phyloP scores from a whole-genome alignment of 108 stramenopile species.

The Stephanodiscus minutulus region DNA sequence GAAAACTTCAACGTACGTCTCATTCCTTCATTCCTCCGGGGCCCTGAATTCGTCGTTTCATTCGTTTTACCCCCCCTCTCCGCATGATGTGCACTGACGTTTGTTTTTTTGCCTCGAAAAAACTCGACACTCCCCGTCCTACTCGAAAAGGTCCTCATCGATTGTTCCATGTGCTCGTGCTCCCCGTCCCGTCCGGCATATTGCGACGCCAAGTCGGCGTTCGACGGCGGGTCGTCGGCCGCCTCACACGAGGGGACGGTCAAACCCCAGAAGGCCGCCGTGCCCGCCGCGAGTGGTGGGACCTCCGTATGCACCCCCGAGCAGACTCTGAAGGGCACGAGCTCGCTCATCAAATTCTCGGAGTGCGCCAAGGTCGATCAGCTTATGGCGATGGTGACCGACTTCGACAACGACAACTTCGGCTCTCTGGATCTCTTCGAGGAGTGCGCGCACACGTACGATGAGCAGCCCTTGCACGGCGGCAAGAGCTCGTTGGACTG shows the following conservation, averaged over 20 bases:
- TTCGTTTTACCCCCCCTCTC: not conserved
- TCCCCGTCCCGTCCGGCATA: slow-evolving; percentile 57
- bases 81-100: not conserved
- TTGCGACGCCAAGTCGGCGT: slow-evolving; percentile 58
- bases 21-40: slow-evolving; percentile 1
- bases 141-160: slow-evolving; percentile 65
- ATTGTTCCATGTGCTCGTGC: slow-evolving; percentile 84
- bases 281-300: slow-evolving; percentile 34
- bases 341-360: slow-evolving; percentile 65
- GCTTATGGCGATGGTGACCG: slow-evolving; percentile 67
- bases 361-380: slow-evolving; percentile 71
- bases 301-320: slow-evolving; percentile 57
- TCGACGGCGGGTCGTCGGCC: slow-evolving; percentile 35
- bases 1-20: slow-evolving; percentile 38
- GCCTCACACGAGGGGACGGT: slow-evolving; percentile 41
- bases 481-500: slow-evolving; percentile 81
- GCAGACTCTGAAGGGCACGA: slow-evolving; percentile 63
- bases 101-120: slow-evolving; percentile 34
- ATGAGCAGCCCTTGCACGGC: slow-evolving; percentile 60
- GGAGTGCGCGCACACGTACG: slow-evolving; percentile 77
- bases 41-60: slow-evolving; percentile 16
- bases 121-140: slow-evolving; percentile 13
- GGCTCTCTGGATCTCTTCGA: slow-evolving; percentile 86
- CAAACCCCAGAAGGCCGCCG: slow-evolving; percentile 25
- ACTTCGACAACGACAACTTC: slow-evolving; percentile 90